Evolutionary conservation across 495 filamentous ascomycete genomes (phyloP), one percentile per base, ranked within the genome.

Genomic region (Pyrenopolyporus hunteri): DNA sequence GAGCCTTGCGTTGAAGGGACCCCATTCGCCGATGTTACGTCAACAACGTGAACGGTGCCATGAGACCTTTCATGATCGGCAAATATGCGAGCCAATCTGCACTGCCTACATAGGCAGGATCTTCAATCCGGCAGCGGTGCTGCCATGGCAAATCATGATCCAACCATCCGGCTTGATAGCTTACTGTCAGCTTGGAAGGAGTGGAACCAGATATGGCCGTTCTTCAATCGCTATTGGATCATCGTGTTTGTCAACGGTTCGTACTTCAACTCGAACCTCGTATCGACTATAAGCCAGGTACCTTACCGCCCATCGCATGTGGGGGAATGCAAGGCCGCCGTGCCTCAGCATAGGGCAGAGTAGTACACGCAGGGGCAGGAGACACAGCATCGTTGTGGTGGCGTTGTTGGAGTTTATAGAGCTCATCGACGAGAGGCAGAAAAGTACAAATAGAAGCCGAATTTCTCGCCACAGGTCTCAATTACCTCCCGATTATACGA

Each of bases 111-210:
- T 26, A 29, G 52, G 52, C 22, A 52, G 31, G 59, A 63, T 57
- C 46, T 51, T 63, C 52, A 46, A 57, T 46, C 16, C 36, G 25
- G 32, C 17, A 28, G 25, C 44, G 19, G 11, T 37, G 59, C 50
- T 63, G 44, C 23, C 43, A 54, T 49, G 59, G 59, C 59, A 56
- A 56, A 31, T 45, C 51, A 33, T 45, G 22, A 50, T 46, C 59
- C 51, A 56, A 63, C 39, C 52, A 57, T 25, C 28, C 28, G 45
- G 45, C 22, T 50, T 45, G 16, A 36, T 44, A 55, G 43, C 35
- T 62, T 55, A 37, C 35, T 33, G 44, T 50, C 45, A 36, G 49
- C 25, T 10, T 26, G 32, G 26, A 19, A 42, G 25, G 4, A 29
- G 42, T 50, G 50, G 50, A 22, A 28, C 19, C 14, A 33, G 35